Base-by-base conservation (phyloP, 805 yeast species). In the Ogataea neopini region DNA sequence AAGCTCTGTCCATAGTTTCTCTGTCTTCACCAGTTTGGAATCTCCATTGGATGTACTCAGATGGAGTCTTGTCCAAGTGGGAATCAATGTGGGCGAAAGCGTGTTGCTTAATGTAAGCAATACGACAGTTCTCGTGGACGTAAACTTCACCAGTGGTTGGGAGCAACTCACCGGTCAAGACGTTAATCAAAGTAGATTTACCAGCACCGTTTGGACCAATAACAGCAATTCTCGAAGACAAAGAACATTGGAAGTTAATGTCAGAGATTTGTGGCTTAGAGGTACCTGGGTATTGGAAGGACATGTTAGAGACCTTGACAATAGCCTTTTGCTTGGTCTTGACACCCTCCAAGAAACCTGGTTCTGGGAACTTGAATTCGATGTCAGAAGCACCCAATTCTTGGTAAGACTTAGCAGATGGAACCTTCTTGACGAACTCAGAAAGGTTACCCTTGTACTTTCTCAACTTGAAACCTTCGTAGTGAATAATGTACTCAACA, bases 21-120 rank as follows among this genome's bases (percentile, higher is more conserved):
- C 99, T 90, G 79, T 94, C 99, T 83, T 94, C 99, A 91, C 99
- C 99, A 72, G 99, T 94, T 83, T 94, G 99, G 97, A 92, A 94
- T 86, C 99, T 94, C 99, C 99, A 94, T 82, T 94, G 99, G 67
- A 94, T 94, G 82, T 94, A 94, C 83, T 94, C 99, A 69, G 97
- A 90, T 72, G 99, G 99, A 70, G 99, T 94, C 84, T 87, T 88
- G 84, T 94, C 99, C 75, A 92, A 83, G 74, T 94, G 99, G 72
- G 87, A 83, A 77, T 95, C 99, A 70, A 94, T 92, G 77, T 94
- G 99, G 60, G 98, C 98, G 72, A 94, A 94, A 75, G 99, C 99
- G 76, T 95, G 99, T 81, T 94, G 99, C 82, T 94, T 94, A 69
- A 94, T 91, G 94, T 94, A 94, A 70, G 98, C 99, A 69, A 94